Percentiles rank a stretch among this genome's conserved stretches.
phyloP scores from a whole-genome alignment of 2,329 filamentous ascomycete species.

The Colletotrichum sp. region DNA sequence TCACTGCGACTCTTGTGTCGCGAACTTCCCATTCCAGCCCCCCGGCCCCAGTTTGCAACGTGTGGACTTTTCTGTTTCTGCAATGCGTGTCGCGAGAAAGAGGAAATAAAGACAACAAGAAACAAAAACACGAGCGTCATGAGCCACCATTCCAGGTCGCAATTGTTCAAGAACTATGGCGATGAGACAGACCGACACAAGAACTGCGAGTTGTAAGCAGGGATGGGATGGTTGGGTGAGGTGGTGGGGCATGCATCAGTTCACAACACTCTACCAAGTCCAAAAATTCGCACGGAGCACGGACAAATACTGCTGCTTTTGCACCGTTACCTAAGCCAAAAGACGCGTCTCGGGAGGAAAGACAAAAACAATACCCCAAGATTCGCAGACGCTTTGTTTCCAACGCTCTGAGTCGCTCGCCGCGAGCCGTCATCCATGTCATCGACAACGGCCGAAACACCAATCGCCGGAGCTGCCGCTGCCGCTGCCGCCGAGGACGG shows the following conservation, averaged over 20 bases:
- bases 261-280: background rate
- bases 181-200: background rate
- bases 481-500: background rate
- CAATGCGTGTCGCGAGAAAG: background rate
- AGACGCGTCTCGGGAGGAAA: background rate
- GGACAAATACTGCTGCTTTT: background rate
- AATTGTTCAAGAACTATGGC: background rate
- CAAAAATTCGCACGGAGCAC: background rate
- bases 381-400: background rate
- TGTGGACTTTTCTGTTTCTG: background rate
- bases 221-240: background rate
- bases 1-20: background rate
- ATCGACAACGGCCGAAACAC: background rate
- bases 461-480: background rate
- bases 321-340: background rate
- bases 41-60: background rate
- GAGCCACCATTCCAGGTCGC: background rate
- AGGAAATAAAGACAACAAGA: background rate
- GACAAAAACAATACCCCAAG: background rate
- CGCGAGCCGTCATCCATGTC: background rate
- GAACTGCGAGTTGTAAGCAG: background rate
- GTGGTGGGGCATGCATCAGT: background rate
- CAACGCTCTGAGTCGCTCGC: background rate
- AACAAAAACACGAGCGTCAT: background rate
- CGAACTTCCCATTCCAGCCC: background rate